Evolutionary conservation across 73 alveolate genomes (phyloP).

Genomic region (Paramecium biaurelia): DNA sequence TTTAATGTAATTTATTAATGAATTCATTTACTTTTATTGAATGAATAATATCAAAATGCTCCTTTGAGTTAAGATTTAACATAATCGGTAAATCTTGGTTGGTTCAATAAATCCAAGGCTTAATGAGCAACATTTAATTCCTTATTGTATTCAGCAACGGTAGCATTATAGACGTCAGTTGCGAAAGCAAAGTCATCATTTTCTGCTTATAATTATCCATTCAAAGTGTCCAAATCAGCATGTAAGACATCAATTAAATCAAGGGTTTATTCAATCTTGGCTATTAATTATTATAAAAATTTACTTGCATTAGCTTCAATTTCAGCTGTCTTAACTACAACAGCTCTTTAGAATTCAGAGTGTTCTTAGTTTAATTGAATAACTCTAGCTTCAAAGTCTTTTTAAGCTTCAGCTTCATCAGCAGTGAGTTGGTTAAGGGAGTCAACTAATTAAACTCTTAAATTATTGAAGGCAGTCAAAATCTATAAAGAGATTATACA

Average conservation of each 20-base stretch:
- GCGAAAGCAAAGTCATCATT: constrained; percentile 41
- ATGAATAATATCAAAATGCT: constrained; percentile 4
- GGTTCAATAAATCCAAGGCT: constrained; percentile 40
- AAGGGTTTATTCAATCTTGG: constrained; percentile 32
- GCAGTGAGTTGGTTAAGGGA: constrained; percentile 22
- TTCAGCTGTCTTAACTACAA: constrained; percentile 44
- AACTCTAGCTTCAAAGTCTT: constrained; percentile 36
- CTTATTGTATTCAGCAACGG: constrained; percentile 33
- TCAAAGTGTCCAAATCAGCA: constrained; percentile 2
- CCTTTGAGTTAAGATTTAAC: constrained; percentile 46
- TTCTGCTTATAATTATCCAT: constrained; percentile 45
- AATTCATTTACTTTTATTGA: background rate
- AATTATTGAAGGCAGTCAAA: constrained; percentile 27
- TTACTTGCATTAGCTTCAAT: constrained; percentile 46
- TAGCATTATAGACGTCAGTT: constrained; percentile 19
- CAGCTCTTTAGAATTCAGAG: constrained; percentile 46
- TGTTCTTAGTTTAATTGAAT: constrained; percentile 4
- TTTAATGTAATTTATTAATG: background rate
- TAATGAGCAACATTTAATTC: constrained; percentile 35
- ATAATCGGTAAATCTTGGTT: constrained; percentile 44
- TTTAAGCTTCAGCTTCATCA: constrained; percentile 49
- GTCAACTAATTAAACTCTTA: constrained; percentile 35
- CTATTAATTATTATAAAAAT: background rate
- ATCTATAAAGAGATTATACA: background rate
- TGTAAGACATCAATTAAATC: constrained; percentile 7